phyloP scores from a whole-genome alignment of 495 filamentous ascomycete genomes.

The Aspergillus egyptiacus region DNA sequence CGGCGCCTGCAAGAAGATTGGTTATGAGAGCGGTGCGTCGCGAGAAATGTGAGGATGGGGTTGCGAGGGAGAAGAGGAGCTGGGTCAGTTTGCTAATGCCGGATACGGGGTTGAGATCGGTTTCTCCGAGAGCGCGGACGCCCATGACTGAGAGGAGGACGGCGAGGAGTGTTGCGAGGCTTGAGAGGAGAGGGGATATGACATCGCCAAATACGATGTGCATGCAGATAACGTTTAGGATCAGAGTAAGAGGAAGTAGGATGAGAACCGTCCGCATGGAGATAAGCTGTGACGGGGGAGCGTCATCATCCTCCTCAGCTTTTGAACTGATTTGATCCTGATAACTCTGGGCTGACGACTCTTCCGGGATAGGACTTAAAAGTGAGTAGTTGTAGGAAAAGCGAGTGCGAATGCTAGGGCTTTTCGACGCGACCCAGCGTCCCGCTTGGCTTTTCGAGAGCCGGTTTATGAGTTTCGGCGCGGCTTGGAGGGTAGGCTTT shows the following conservation, averaged over 20 bases:
- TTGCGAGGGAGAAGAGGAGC: slow-evolving; percentile 85
- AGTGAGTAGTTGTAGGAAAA: slow-evolving; percentile 38
- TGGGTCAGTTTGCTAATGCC: slow-evolving; percentile 96
- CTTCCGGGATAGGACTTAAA: slow-evolving; percentile 27
- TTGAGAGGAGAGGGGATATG: slow-evolving; percentile 59
- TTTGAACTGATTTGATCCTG: slow-evolving; percentile 1
- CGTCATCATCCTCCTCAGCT: slow-evolving; percentile 56
- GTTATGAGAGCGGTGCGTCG: slow-evolving; percentile 67
- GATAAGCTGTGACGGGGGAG: slow-evolving; percentile 76
- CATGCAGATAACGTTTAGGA: slow-evolving; percentile 74
- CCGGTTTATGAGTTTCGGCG: slow-evolving; percentile 30
- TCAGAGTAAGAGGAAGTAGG: slow-evolving; percentile 67
- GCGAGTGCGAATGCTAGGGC: slow-evolving; percentile 1
- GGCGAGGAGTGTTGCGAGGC: slow-evolving; percentile 78
- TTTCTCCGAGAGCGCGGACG: slow-evolving; percentile 89
- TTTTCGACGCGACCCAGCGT: slow-evolving; percentile 21
- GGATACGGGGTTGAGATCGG: slow-evolving; percentile 93
- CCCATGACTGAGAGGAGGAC: slow-evolving; percentile 92
- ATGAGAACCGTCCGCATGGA: slow-evolving; percentile 64
- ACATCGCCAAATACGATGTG: slow-evolving; percentile 68
- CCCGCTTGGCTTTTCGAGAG: slow-evolving; percentile 24
- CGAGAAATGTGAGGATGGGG: slow-evolving; percentile 62
- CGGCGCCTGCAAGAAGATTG: slow-evolving; percentile 91
- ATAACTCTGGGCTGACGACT: slow-evolving; percentile 10
- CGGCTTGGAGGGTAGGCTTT: slow-evolving; percentile 48